Percentiles rank a stretch among this genome's conserved stretches.
Evolutionary conservation across 2,329 filamentous ascomycete species (phyloP).

Genomic region (Juglanconis oblonga): DNA sequence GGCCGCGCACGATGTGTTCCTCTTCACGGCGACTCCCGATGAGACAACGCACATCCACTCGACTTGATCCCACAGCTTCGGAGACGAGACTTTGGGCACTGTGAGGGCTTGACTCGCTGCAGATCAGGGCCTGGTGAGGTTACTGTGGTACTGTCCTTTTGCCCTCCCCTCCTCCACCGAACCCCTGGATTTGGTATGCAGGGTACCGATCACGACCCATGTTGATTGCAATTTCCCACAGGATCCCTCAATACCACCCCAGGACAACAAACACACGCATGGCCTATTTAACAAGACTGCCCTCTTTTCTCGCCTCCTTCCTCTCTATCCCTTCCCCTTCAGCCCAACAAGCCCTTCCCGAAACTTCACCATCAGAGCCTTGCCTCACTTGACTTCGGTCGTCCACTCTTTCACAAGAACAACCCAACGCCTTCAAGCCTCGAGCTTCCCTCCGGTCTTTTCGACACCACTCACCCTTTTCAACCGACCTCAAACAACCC

Average conservation of each 20-base stretch:
- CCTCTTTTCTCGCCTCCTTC: conserved; percentile 19
- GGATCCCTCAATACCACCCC: conserved; percentile 11
- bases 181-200: conserved; percentile 27
- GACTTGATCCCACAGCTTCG: not conserved
- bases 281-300: conserved; percentile 32
- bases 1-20: not conserved
- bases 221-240: conserved; percentile 19
- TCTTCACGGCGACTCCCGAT: not conserved
- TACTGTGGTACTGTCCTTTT: conserved; percentile 17
- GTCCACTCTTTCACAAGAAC: conserved; percentile 35
- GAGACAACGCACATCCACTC: conserved; percentile 2
- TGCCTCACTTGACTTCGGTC: conserved; percentile 38
- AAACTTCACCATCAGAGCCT: conserved; percentile 26
- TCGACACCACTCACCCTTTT: conserved; percentile 14
- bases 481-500: conserved; percentile 19
- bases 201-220: conserved; percentile 21
- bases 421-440: conserved; percentile 23
- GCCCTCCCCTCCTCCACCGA: conserved; percentile 24
- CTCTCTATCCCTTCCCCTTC: conserved; percentile 26
- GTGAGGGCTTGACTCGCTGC: conserved; percentile 7
- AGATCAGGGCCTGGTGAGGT: conserved; percentile 8
- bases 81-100: not conserved
- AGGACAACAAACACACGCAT: not conserved
- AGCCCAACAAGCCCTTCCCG: conserved; percentile 28
- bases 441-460: conserved; percentile 29